Conservation (phyloP, 2,329 filamentous ascomycete genomes). For the Atkinsonella hypoxylon region DNA sequence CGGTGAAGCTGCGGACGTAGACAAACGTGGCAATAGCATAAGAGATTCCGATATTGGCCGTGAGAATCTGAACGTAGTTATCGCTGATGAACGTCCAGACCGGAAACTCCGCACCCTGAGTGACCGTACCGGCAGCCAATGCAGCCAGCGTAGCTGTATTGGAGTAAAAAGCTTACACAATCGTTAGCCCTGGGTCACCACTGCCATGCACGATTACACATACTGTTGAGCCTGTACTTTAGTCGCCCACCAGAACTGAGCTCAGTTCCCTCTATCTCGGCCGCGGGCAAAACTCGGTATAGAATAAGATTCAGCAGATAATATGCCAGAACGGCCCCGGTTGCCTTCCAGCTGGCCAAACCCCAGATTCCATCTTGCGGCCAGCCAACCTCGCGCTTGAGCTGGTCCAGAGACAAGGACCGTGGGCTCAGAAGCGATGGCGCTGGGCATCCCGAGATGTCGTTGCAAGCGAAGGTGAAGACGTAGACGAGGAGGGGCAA, state of each 20-base stretch:
- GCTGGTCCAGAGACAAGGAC: conserved; percentile 54
- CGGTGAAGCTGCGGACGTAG: conserved; percentile 71
- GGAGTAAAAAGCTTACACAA: conserved; percentile 55
- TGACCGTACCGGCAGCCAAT: conserved; percentile 59
- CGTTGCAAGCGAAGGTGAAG: conserved; percentile 81
- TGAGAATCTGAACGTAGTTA: conserved; percentile 79
- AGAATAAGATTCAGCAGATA: conserved; percentile 65
- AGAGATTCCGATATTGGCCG: conserved; percentile 68
- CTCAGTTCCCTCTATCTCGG: conserved; percentile 56
- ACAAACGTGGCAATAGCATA: conserved; percentile 63
- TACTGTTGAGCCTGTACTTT: conserved; percentile 74
- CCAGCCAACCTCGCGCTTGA: conserved; percentile 79
- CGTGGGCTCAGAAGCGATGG: conserved; percentile 66
- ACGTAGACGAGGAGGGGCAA: conserved; percentile 70
- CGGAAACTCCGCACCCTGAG: conserved; percentile 68
- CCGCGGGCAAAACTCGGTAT: conserved; percentile 65
- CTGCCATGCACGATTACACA: conserved; percentile 10
- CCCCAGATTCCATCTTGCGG: conserved; percentile 57
- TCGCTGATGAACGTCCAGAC: conserved; percentile 91
- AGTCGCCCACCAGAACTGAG: conserved; percentile 60
- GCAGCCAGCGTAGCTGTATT: conserved; percentile 60
- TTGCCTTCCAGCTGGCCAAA: conserved; percentile 57
- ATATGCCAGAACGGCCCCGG: conserved; percentile 62
- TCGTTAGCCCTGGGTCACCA: conserved; percentile 6
- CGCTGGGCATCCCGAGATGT: conserved; percentile 80